These are phyloP conservation scores for Talaromyces sp. DNA, from an alignment of 2,329 filamentous ascomycete species.

Conservation along the genomic window DNA sequence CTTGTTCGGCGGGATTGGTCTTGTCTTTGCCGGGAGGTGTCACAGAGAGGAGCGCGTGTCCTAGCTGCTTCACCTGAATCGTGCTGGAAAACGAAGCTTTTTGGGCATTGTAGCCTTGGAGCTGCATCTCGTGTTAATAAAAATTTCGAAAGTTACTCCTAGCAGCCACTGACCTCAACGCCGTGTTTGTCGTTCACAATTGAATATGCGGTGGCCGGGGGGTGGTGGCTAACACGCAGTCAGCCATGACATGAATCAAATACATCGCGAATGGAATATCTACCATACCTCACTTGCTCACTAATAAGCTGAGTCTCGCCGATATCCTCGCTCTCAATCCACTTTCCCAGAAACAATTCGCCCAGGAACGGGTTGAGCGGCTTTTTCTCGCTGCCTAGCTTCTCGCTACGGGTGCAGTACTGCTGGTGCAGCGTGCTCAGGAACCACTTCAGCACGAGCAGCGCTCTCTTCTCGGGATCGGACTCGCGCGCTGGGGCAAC, in stretches of 20 bases:
- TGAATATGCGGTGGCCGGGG: conserved; percentile 88
- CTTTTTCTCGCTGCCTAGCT: conserved; percentile 90
- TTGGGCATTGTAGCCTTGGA: conserved; percentile 87
- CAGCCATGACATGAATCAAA: conserved; percentile 7
- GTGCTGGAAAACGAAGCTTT: conserved; percentile 92
- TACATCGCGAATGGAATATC: background rate
- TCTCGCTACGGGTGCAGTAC: conserved; percentile 69
- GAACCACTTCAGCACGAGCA: conserved; percentile 95
- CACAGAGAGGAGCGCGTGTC: conserved; percentile 77
- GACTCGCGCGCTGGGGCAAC: conserved; percentile 74
- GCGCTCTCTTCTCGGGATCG: conserved; percentile 73
- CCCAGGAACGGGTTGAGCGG: conserved; percentile 94
- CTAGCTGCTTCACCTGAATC: conserved; percentile 92
- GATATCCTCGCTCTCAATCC: conserved; percentile 64
- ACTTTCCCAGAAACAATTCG: conserved; percentile 87
- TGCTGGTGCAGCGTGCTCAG: conserved; percentile 88
- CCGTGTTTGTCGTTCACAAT: conserved; percentile 84
- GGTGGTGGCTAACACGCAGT: conserved; percentile 63
- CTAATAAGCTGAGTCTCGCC: conserved; percentile 83
- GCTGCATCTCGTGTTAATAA: conserved; percentile 18
- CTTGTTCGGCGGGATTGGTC: conserved; percentile 36
- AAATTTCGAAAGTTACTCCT: background rate
- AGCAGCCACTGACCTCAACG: conserved; percentile 46
- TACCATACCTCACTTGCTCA: conserved; percentile 73
- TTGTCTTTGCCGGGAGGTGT: conserved; percentile 49